These are phyloP conservation scores for Cymbopogon citratus DNA, from an alignment of 176 grass and related monocot genomes.

Conservation along the genomic window DNA sequence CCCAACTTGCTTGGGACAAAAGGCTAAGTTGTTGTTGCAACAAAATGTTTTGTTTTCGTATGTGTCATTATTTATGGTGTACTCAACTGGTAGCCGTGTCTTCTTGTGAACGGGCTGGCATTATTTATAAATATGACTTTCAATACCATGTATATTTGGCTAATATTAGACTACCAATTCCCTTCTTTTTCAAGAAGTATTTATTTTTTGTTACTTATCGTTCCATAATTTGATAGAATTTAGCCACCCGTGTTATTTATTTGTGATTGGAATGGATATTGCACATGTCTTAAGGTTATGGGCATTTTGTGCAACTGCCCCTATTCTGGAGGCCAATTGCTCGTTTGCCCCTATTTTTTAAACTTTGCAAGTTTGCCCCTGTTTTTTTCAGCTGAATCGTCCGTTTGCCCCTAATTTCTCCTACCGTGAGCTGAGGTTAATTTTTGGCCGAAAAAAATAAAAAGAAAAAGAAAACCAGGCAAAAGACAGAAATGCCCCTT, in stretches of 20 bases:
- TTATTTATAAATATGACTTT: background rate
- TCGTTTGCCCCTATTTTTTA: too few relatives aligned
- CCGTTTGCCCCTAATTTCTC: too few relatives aligned
- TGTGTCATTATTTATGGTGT: background rate
- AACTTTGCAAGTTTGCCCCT: too few relatives aligned
- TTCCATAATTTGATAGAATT: background rate
- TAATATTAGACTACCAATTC: background rate
- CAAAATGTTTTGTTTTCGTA: background rate
- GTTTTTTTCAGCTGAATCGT: too few relatives aligned
- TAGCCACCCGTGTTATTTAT: background rate
- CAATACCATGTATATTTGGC: background rate
- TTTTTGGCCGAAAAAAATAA: too few relatives aligned
- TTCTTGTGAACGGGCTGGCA: background rate
- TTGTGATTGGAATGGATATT: background rate
- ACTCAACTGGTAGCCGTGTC: background rate
- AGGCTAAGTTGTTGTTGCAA: too few relatives aligned
- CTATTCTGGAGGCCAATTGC: too few relatives aligned
- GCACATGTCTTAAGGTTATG: background rate
- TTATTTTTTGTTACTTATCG: background rate
- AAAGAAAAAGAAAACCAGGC: too few relatives aligned
- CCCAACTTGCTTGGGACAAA: too few relatives aligned
- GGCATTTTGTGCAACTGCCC: too few relatives aligned
- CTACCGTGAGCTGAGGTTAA: too few relatives aligned
- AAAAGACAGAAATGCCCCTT: too few relatives aligned
- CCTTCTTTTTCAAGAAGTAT: background rate